Base-by-base conservation (phyloP, 768 basidiomycete species). In the Sistotremastrum suecicum region DNA sequence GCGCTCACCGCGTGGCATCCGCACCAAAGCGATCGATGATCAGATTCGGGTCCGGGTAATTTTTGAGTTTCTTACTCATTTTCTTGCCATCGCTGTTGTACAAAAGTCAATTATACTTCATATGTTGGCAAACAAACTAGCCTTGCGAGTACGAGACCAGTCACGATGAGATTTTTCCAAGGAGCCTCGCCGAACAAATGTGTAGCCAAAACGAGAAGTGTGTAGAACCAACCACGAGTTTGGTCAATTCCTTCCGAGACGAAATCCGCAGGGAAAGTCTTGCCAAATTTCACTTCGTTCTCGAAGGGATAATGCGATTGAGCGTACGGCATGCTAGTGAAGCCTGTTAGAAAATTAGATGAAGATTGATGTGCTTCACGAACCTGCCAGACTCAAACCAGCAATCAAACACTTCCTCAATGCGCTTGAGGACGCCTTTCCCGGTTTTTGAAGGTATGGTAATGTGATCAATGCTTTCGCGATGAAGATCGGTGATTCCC, bases 371-470 rank as follows among this genome's bases (percentile, higher is more conserved):
- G 36, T 41, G 30, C 34, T 34, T 7, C 34, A 54, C 75, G 50
- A 52, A 90, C 90, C 86, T 90, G 66, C 95, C 95, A 3, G 94
- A 98, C 66, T 99, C 95, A 58, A 99, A 99, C 95, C 95, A 99
- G 58, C 95, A 99, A 59, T 99, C 95, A 58, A 99, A 98, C 35
- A 99, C 90, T 61, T 98, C 95, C 49, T 95, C 88, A n/a, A 97
- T 72, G 42, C 95, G 80, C 63, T 74, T 86, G 28, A 99, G 66
- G 7, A 64, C 63, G 10, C 94, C 94, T 55, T 88, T 92, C 44
- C 92, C 94, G 60, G 76, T 65, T 58, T 80, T 68, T 12, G 91
- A 95, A 7, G 94, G 95, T 56, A 98, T 97, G 42, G 88, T 92
- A 66, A 99, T 86, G 58, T 88, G 78, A 60, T 98, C 92, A 56